These are phyloP conservation scores for Zea mays DNA, from an alignment of 176 grass and related monocot genomes.

Conservation along the genomic window DNA sequence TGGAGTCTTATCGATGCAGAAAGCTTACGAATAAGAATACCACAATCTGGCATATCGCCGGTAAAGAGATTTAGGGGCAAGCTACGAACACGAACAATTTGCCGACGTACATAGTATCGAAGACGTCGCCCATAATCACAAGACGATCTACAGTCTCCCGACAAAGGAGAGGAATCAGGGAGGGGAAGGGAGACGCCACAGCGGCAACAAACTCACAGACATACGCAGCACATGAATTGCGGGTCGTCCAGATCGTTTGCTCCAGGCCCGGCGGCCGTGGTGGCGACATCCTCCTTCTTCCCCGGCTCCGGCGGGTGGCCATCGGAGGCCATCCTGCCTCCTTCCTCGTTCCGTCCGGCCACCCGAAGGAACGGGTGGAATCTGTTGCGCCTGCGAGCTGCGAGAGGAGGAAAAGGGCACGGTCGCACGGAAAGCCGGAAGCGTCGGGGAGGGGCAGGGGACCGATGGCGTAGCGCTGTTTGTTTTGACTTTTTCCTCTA, in stretches of 20 bases:
- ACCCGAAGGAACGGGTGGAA: constrained; percentile 9
- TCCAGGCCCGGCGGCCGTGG: constrained; percentile 1
- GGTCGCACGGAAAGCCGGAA: constrained; percentile 3
- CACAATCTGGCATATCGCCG: neutral
- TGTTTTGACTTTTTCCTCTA: too few species aligned
- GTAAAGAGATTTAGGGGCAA: neutral
- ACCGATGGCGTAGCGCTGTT: too few species aligned
- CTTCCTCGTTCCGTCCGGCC: neutral
- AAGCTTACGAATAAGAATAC: neutral
- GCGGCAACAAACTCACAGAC: constrained; percentile 59
- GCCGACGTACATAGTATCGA: neutral
- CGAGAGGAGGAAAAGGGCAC: constrained; percentile 19
- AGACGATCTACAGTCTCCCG: neutral
- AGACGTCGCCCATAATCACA: neutral
- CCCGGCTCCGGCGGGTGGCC: constrained; percentile 16
- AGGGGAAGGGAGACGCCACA: neutral
- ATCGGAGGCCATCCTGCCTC: constrained; percentile 44
- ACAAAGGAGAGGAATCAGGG: neutral
- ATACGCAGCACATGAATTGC: constrained; percentile 79
- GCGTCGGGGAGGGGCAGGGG: neutral
- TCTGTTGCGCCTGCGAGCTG: neutral
- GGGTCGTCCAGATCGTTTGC: constrained; percentile 33
- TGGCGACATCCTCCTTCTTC: constrained; percentile 7
- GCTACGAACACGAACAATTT: neutral
- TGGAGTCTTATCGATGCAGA: neutral